A percentile compares a stretch with the other conserved stretches of the same genome.
Evolutionary conservation across 345 rosid genomes (phyloP).

Genomic region (Raphanus raphanistrum): DNA sequence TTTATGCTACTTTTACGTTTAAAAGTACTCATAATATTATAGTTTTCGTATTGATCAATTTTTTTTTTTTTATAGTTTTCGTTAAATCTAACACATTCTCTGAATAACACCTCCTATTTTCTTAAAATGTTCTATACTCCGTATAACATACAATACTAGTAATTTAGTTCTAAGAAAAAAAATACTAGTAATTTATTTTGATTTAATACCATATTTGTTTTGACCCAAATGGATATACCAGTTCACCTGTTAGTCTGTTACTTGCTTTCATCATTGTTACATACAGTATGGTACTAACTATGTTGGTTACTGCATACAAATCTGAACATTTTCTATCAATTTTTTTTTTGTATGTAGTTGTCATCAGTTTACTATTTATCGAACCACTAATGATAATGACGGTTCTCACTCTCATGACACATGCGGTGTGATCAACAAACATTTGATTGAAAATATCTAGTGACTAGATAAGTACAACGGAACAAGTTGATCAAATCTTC

Average conservation of each 20-base stretch:
- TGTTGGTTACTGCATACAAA: not conserved
- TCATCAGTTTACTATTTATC: slow-evolving; percentile 11
- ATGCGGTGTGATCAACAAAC: slow-evolving; percentile 3
- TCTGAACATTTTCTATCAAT: not conserved
- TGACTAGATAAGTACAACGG: slow-evolving; percentile 9
- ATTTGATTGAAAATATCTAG: not conserved
- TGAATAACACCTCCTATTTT: not conserved
- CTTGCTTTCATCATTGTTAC: not conserved
- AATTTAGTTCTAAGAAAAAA: no score
- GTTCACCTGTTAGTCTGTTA: not conserved
- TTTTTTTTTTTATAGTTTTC: no score
- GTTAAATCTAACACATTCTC: not conserved
- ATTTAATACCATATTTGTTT: not conserved
- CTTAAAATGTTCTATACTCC: not conserved
- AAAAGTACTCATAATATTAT: not conserved
- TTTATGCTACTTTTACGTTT: slow-evolving; percentile 7
- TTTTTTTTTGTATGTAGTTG: not conserved
- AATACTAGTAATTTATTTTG: not conserved
- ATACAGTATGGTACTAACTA: not conserved
- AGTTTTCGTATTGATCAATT: no score
- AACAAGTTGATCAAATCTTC: not conserved
- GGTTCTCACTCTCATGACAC: slow-evolving; percentile 4
- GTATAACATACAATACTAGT: not conserved
- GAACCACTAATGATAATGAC: slow-evolving; percentile 22
- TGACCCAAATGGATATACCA: not conserved